These are phyloP conservation scores for Cryptosporidium tyzzeri DNA, from an alignment of 169 alveolate species.

Conservation along the genomic window DNA sequence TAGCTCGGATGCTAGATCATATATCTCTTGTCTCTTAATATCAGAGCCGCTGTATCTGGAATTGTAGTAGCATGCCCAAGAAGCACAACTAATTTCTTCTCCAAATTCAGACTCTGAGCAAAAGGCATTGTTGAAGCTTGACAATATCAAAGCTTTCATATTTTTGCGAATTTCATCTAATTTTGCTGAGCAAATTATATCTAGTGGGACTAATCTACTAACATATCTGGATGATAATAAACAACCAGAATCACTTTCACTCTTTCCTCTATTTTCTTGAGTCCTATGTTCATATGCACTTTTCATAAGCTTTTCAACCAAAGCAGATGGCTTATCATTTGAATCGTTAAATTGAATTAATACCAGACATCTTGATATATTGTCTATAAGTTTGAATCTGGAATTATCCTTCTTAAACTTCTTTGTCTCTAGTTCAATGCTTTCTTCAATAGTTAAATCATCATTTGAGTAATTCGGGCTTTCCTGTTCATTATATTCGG, in stretches of 20 bases:
- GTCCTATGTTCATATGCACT: constrained; percentile 12
- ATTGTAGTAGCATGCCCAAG: constrained; percentile 58
- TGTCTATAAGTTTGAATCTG: constrained; percentile 24
- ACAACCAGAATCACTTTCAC: background rate
- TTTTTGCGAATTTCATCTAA: constrained; percentile 23
- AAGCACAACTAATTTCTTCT: background rate
- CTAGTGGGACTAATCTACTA: constrained; percentile 51
- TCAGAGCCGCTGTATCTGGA: constrained; percentile 31
- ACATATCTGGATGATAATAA: constrained; percentile 46
- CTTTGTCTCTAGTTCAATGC: constrained; percentile 13
- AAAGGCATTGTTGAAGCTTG: constrained; percentile 1
- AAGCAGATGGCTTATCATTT: constrained; percentile 30
- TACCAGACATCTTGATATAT: constrained; percentile 57
- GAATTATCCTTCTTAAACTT: background rate
- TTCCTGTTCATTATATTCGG: background rate
- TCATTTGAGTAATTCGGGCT: background rate
- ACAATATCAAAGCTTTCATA: background rate
- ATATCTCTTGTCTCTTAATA: constrained; percentile 39
- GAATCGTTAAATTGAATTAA: constrained; percentile 23
- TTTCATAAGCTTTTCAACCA: constrained; percentile 41
- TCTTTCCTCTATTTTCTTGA: background rate
- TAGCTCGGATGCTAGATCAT: constrained; percentile 32
- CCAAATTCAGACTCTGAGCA: background rate
- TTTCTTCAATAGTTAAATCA: constrained; percentile 28
- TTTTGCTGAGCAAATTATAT: constrained; percentile 30